These are phyloP conservation scores for Irpex lacteus DNA, from an alignment of 1,284 basidiomycete species.

Conservation along the genomic window DNA sequence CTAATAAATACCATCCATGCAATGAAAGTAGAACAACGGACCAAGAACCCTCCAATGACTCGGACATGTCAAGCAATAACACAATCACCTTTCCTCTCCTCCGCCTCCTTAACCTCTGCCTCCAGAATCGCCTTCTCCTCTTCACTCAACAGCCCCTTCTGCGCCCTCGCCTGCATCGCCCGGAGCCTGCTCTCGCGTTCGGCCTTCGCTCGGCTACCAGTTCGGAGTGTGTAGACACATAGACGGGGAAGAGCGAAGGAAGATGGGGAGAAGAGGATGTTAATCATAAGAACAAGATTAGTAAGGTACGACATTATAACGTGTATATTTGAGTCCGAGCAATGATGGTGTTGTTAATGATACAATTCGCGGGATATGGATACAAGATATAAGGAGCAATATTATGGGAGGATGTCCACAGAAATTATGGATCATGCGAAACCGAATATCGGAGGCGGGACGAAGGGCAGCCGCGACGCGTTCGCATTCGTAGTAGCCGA, in stretches of 20 bases:
- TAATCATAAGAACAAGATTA: too few relatives aligned
- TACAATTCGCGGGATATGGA: neutral
- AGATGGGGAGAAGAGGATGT: neutral
- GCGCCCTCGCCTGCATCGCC: slow-evolving; percentile 65
- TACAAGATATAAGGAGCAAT: neutral
- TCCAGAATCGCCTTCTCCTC: slow-evolving; percentile 62
- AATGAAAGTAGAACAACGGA: too few relatives aligned
- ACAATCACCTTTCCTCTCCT: slow-evolving; percentile 45
- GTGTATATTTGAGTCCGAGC: slow-evolving; percentile 20
- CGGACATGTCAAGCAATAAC: slow-evolving; percentile 44
- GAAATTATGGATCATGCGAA: slow-evolving; percentile 42
- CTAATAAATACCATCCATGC: too few relatives aligned
- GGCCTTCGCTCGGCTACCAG: slow-evolving; percentile 60
- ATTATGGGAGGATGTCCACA: too few relatives aligned
- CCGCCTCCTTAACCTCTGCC: slow-evolving; percentile 40
- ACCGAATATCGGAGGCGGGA: slow-evolving; percentile 63
- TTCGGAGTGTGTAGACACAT: neutral
- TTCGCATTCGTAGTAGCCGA: slow-evolving; percentile 19
- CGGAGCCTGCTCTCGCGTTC: slow-evolving; percentile 64
- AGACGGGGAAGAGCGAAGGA: neutral
- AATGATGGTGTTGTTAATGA: slow-evolving; percentile 20
- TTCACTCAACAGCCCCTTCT: slow-evolving; percentile 59
- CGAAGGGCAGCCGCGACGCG: slow-evolving; percentile 40
- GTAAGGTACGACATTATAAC: neutral
- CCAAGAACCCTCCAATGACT: too few relatives aligned